Base-by-base conservation (phyloP, 1,139 yeast genomes). In the Pichia sp. region DNA sequence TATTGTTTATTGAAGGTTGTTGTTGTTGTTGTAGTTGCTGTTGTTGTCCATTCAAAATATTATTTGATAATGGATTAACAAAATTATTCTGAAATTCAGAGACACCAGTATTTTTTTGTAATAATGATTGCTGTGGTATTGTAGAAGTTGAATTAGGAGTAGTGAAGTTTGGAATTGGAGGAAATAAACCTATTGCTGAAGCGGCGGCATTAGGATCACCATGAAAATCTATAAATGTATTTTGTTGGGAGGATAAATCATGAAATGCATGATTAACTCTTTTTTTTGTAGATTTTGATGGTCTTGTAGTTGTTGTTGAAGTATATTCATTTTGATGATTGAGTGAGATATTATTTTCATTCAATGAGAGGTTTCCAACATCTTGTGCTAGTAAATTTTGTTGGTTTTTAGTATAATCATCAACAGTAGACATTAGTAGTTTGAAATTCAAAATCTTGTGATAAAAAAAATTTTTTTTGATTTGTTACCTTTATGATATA, bases 121-220 rank as follows among this genome's bases (percentile, higher is more conserved):
- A 18, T 18, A 18, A 18, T 18, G 18, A 18, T 18, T 1, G 18
- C 18, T 18, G 18, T 18, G 18, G 18, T 18, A 18, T 18, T 18
- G 18, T 30, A 30, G 32, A 8, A 30, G 6, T 30, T 8, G 32
- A 8, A 30, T 26, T 27, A 5, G n/a, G 10, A 27, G 44, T 31
- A 25, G 48, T 25, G 29, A 30, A 34, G 9, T 33, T 33, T 30
- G 42, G n/a, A 25, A 10, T 7, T 34, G 47, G 44, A 11, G 50
- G 46, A 18, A 41, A 36, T 30, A 60, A 45, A 8, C 66, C 66
- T n/a, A 59, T 56, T 37, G 59, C 55, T 40, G 55, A 52, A 7
- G 65, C 65, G 7, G 66, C 66, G 5, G 56, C 60, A 45, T 60
- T 62, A 4, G 66, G 66, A 49, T 62, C 66, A 33, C 62, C 56